Evolutionary conservation across 345 rosid species (phyloP).

Genomic region (Eucalyptus erythrocorys): DNA sequence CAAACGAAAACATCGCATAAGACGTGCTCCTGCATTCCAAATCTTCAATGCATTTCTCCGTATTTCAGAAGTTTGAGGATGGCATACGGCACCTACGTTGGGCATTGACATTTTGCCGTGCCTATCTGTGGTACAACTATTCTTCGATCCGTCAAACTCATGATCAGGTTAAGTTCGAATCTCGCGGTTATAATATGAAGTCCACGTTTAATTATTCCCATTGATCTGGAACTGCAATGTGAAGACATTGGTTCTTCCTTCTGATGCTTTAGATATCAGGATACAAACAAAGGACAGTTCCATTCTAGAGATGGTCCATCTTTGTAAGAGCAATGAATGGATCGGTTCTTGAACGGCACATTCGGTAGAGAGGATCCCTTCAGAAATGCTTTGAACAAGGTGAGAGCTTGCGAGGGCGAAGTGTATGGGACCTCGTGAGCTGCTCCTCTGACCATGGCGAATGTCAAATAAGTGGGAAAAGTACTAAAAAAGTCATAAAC

Average conservation of each 20-base stretch:
- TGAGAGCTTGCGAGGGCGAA: not conserved
- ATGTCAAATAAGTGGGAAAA: not conserved
- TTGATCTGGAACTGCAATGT: too few species aligned
- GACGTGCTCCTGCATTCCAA: too few species aligned
- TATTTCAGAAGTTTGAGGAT: too few species aligned
- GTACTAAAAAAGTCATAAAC: too few species aligned
- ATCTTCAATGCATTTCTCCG: too few species aligned
- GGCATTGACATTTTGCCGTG: not conserved
- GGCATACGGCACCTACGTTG: not conserved
- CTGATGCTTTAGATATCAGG: not conserved
- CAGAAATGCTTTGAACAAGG: not conserved
- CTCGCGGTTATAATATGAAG: not conserved
- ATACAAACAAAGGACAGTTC: not conserved
- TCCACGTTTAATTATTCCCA: not conserved
- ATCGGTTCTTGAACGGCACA: not conserved
- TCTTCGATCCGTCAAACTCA: not conserved
- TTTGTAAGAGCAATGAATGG: not conserved
- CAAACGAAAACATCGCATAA: too few species aligned
- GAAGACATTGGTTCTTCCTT: too few species aligned
- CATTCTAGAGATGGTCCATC: too few species aligned
- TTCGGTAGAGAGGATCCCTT: not conserved
- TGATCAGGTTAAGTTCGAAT: too few species aligned
- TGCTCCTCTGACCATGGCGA: not conserved
- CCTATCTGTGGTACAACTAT: not conserved
- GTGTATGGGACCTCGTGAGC: not conserved